These are phyloP conservation scores for Ceratobasidium sp. DNA, from an alignment of 1,284 basidiomycete species.

Conservation along the genomic window DNA sequence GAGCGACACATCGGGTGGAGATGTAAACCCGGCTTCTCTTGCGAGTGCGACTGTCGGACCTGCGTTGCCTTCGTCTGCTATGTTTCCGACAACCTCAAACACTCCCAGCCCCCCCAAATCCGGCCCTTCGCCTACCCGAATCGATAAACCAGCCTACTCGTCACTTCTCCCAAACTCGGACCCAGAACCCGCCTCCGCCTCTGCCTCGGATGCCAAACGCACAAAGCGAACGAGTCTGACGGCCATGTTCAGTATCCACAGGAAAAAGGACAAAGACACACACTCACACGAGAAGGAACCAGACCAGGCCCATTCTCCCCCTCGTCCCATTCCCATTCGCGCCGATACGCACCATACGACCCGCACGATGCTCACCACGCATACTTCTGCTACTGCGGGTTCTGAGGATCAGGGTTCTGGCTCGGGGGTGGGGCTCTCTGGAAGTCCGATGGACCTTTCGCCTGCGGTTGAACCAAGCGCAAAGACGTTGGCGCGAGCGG, in stretches of 20 bases:
- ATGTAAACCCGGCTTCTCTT: background rate
- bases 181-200: background rate
- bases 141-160: slow-evolving; percentile 18
- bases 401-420: background rate
- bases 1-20: slow-evolving; percentile 3
- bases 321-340: slow-evolving; percentile 7
- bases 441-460: slow-evolving; percentile 10
- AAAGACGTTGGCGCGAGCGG: slow-evolving; percentile 37
- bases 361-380: slow-evolving; percentile 25
- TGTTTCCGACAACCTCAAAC: background rate
- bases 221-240: slow-evolving; percentile 31
- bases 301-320: background rate
- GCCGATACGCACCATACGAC: slow-evolving; percentile 28
- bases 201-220: slow-evolving; percentile 20
- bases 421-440: background rate
- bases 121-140: slow-evolving; percentile 10
- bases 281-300: slow-evolving; percentile 4
- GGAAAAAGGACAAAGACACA: slow-evolving; percentile 35
- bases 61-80: slow-evolving; percentile 1
- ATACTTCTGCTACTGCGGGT: slow-evolving; percentile 37
- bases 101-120: slow-evolving; percentile 8
- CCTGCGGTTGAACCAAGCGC: slow-evolving; percentile 37
- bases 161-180: slow-evolving; percentile 23
- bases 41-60: slow-evolving; percentile 9
- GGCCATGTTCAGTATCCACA: slow-evolving; percentile 30